phyloP scores from a whole-genome alignment of 805 yeast genomes.

The Zygotorulaspora sp. region DNA sequence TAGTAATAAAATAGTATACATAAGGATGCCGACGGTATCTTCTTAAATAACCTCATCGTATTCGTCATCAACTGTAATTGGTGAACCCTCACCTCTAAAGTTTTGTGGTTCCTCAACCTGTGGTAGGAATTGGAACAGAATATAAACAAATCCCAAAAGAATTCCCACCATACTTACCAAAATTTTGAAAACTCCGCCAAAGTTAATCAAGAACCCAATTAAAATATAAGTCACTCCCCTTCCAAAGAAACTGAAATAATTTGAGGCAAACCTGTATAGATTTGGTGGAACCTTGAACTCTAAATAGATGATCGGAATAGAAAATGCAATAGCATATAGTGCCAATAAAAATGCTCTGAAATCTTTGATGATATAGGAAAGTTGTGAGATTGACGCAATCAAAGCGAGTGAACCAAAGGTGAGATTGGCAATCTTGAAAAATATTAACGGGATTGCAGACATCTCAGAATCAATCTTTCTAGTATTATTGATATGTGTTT shows the following conservation, averaged over 20 bases:
- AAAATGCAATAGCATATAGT: conserved; percentile 51
- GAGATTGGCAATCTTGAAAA: conserved; percentile 44
- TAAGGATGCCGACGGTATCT: not conserved
- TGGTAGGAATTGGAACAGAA: conserved; percentile 65
- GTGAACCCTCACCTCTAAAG: conserved; percentile 57
- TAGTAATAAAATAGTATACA: not conserved
- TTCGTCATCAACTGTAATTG: conserved; percentile 35
- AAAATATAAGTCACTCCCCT: conserved; percentile 41
- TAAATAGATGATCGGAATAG: conserved; percentile 46
- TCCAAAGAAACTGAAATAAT: conserved; percentile 59
- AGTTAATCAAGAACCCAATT: conserved; percentile 48
- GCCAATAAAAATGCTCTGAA: conserved; percentile 50
- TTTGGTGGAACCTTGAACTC: conserved; percentile 49
- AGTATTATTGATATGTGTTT: no score
- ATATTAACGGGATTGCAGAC: conserved; percentile 15
- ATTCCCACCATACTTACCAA: conserved; percentile 57
- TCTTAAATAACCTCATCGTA: conserved; percentile 29
- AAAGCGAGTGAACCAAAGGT: conserved; percentile 52
- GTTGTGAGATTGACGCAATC: conserved; percentile 25
- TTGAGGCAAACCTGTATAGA: conserved; percentile 61
- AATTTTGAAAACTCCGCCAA: conserved; percentile 53
- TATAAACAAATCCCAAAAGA: conserved; percentile 54
- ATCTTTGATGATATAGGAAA: conserved; percentile 17
- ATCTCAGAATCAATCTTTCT: no score
- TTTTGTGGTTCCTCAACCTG: conserved; percentile 76